Base-by-base conservation (phyloP, 345 rosid genomes). In the Eucalyptus regnans region DNA sequence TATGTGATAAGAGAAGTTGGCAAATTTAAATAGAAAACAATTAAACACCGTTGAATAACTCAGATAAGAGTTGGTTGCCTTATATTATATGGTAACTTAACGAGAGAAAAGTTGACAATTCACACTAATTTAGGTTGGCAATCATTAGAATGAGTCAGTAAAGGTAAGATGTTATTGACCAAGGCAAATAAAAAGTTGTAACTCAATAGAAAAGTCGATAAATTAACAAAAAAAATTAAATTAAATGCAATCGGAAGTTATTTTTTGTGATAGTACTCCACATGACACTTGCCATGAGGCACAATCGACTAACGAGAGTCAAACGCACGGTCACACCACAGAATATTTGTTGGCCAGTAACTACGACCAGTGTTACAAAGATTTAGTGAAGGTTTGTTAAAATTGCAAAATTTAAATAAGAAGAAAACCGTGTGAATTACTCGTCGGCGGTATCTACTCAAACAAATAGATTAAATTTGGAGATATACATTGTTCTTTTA, bases 401-500 rank as follows among this genome's bases (percentile, higher is more conserved):
- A 14, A 64, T 64, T 64, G 76, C 5, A 14, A 13, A n/a, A 7
- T n/a, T 4, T 64, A 13, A n/a, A 64, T 3, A 29, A 64, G 16
- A 2, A 13, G 18, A 37, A 13, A 64, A 64, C 8, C 5, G 0
- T 7, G 37, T 13, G 18, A 13, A 64, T n/a, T 16, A 64, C 76
- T 15, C 5, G 8, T n/a, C 17, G 0, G 2, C 5, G 2, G 10
- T 64, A 64, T 37, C 37, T n/a, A 64, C 33, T 14, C 18, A 8
- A n/a, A 64, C 16, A 31, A 64, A 64, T 9, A 22, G 25, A 54
- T 8, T 4, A 20, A 54, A 20, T 22, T 13, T 13, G 76, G 18
- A 64, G 76, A 14, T 8, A 14, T n/a, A 7, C 37, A 6, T 3
- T 6, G 17, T 13, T 29, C 8, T 25, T n/a, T 29, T 13, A 3